Base-by-base conservation (phyloP, 2,329 filamentous ascomycete species). In the Sclerotinia sclerotiorum region DNA sequence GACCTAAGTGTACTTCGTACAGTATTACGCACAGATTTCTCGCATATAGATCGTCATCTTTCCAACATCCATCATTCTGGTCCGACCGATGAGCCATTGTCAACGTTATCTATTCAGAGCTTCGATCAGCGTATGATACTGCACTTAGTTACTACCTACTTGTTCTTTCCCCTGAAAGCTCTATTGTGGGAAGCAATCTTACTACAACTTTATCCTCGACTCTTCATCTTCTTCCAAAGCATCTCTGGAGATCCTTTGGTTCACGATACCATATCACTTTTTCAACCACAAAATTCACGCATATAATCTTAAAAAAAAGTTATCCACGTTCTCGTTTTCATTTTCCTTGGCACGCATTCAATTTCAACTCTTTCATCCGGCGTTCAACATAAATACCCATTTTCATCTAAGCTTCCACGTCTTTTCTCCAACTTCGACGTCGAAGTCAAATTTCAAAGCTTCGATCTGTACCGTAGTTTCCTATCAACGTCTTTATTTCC, bases 1-100 rank as follows among this genome's bases (percentile, higher is more conserved):
- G 73, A 52, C 32, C 24, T 76, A 70, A 68, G 39, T 55, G 17
- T 32, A 54, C 32, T 56, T 51, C 65, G 42, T 64, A 32, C 48
- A 42, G 60, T 62, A 39, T 8, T 19, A 21, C 46, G 46, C 60
- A 62, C 21, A 39, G 21, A 46, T 49, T 61, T 61, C 64, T 39
- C 54, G 54, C 64, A 29, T n/a, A 60, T 58, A 61, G 44, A 61
- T 61, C 52, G 42, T 7, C 57, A 61, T 60, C 65, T 48, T 64
- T 63, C 35, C 13, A 61, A 63, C 65, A 32, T 63, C 49, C 46
- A 39, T 54, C 19, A 32, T 63, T 55, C 7, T 35, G 42, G 29
- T 57, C 44, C n/a, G 44, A 44, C 17, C 65, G 61, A 35, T 68
- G 24, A 29, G 32, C 56, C 60, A 42, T 24, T 66, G 35, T 44